phyloP scores from a whole-genome alignment of 176 grass and related monocot genomes.

The Tillandsia leiboldiana region DNA sequence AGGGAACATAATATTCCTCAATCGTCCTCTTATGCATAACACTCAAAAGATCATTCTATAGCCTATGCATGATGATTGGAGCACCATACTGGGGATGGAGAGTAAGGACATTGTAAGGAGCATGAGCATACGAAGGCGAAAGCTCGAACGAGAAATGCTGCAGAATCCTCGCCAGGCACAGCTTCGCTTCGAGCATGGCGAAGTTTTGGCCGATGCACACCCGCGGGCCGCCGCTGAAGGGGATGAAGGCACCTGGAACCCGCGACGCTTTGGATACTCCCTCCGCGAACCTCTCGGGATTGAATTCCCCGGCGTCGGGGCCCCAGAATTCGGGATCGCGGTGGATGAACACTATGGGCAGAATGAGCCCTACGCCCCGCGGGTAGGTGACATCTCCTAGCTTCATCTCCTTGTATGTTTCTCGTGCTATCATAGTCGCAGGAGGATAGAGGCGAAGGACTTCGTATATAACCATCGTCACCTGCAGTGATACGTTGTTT shows the following conservation, averaged over 20 bases:
- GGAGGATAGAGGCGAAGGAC: conserved; percentile 39
- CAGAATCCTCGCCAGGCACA: conserved; percentile 38
- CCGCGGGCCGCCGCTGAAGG: conserved; percentile 38
- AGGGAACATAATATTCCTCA: too few species aligned
- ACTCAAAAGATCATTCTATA: not conserved
- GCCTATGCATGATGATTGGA: conserved; percentile 17
- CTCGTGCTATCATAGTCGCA: not conserved
- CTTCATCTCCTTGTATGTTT: conserved; percentile 23
- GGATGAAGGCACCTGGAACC: conserved; percentile 26
- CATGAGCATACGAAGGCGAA: conserved; percentile 32
- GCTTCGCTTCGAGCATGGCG: conserved; percentile 41
- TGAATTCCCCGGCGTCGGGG: conserved; percentile 28
- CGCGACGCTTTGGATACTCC: conserved; percentile 38
- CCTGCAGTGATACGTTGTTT: conserved; percentile 14
- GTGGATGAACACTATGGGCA: conserved; percentile 35
- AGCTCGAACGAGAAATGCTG: conserved; percentile 36
- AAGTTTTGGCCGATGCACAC: conserved; percentile 51
- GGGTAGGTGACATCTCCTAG: conserved; percentile 34
- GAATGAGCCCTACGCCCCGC: conserved; percentile 14
- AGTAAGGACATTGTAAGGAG: conserved; percentile 32
- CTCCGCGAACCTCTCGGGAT: conserved; percentile 35
- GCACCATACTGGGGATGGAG: conserved; percentile 40
- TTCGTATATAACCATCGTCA: conserved; percentile 48
- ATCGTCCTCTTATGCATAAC: too few species aligned
- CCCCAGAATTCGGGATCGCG: conserved; percentile 37